phyloP scores from a whole-genome alignment of 345 rosid species.

The Xanthoceras sorbifolium region DNA sequence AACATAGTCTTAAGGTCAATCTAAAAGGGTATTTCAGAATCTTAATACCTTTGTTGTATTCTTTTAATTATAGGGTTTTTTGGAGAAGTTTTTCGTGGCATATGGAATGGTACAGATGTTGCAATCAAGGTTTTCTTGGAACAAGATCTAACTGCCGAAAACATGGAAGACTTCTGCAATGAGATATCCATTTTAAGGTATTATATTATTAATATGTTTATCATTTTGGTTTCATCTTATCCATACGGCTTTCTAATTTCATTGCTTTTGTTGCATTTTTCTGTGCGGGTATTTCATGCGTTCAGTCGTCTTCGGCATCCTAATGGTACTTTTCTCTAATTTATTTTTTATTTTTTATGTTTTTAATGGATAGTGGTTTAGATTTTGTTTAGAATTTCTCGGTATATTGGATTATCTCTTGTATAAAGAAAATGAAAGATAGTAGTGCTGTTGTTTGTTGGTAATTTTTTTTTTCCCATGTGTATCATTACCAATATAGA shows the following conservation, averaged over 20 bases:
- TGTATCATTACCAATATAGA: not conserved
- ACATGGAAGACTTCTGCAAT: conserved; percentile 98
- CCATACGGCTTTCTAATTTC: conserved; percentile 38
- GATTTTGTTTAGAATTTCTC: conserved; percentile 4
- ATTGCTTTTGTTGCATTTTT: conserved; percentile 23
- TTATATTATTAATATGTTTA: conserved; percentile 30
- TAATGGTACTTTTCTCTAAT: conserved; percentile 60
- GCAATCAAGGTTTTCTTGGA: conserved; percentile 96
- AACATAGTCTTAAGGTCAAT: not conserved
- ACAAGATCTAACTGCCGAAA: conserved; percentile 95
- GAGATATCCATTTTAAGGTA: conserved; percentile 97
- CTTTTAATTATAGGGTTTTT: conserved; percentile 62
- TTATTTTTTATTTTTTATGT: not conserved
- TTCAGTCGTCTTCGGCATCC: conserved; percentile 97
- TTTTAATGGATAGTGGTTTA: not conserved
- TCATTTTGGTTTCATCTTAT: conserved; percentile 21
- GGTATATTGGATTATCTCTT: not conserved
- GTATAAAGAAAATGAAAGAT: not conserved
- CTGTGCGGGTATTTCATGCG: conserved; percentile 33
- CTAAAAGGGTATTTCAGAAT: not conserved
- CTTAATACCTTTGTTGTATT: conserved; percentile 2
- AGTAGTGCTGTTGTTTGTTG: not conserved
- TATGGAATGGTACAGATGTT: conserved; percentile 98
- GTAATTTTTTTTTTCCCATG: too few relatives aligned
- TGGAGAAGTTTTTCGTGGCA: conserved; percentile 95